Conservation (phyloP, 371 early-diverging fungal species). For the Smittium culicis region DNA sequence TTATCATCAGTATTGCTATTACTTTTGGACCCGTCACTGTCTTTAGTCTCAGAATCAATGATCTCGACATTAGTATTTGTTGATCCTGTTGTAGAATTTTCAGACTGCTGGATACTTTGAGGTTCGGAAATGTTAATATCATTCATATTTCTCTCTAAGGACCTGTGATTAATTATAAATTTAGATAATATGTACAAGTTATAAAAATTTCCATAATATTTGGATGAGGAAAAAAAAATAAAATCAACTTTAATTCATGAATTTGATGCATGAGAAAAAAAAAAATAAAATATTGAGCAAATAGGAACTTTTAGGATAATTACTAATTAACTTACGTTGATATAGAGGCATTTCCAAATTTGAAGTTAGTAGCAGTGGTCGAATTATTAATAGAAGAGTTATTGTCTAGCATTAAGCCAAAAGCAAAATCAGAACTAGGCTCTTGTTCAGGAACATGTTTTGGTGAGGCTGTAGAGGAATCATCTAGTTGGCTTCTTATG, state of each 20-base stretch:
- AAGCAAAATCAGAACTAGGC: not conserved
- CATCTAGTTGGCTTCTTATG: constrained; percentile 26
- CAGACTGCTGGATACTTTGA: too few relatives aligned
- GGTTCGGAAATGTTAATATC: constrained; percentile 9
- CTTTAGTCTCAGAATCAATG: too few relatives aligned
- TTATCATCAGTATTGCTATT: constrained; percentile 1
- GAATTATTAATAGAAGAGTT: not conserved
- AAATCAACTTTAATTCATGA: too few relatives aligned
- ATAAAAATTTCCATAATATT: not conserved
- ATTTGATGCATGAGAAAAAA: too few relatives aligned
- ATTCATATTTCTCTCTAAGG: constrained; percentile 12
- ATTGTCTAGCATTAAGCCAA: not conserved
- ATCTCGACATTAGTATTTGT: too few relatives aligned
- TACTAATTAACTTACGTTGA: not conserved
- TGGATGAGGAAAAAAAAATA: not conserved
- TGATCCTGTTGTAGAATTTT: too few relatives aligned
- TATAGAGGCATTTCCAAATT: not conserved
- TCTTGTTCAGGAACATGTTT: not conserved
- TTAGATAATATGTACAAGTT: not conserved
- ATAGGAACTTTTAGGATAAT: too few relatives aligned
- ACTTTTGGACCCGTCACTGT: too few relatives aligned
- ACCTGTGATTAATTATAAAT: not conserved
- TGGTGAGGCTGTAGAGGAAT: constrained; percentile 8
- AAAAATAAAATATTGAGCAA: too few relatives aligned
- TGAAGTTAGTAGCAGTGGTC: not conserved